Percentiles rank a stretch among this genome's conserved stretches.
phyloP scores from a whole-genome alignment of 345 rosid species.

The Mercurialis annua region DNA sequence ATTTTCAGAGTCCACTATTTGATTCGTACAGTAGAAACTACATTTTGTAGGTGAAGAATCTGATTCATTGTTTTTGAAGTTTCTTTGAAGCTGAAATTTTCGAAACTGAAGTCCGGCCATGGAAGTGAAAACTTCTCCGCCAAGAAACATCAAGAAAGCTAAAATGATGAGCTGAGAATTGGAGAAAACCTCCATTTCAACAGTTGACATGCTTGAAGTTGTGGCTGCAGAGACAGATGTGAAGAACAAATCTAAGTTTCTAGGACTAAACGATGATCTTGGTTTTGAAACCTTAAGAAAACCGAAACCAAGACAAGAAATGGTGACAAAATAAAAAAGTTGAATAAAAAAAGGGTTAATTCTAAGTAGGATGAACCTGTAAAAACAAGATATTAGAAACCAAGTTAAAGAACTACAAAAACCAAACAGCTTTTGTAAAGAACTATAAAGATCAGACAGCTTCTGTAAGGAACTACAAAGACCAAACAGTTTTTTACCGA shows the following conservation, averaged over 20 bases:
- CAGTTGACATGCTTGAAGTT: constrained; percentile 64
- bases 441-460: too few relatives aligned
- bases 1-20: background rate
- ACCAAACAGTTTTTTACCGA: background rate
- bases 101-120: constrained; percentile 31
- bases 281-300: constrained; percentile 21
- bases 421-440: too few relatives aligned
- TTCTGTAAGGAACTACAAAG: constrained; percentile 5
- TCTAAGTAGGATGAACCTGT: background rate
- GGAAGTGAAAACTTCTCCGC: constrained; percentile 52
- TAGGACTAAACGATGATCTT: constrained; percentile 31
- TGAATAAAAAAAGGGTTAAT: constrained; percentile 15
- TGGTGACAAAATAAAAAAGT: constrained; percentile 1
- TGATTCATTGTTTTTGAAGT: background rate
- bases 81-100: background rate
- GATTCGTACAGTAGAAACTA: background rate
- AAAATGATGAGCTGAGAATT: constrained; percentile 53
- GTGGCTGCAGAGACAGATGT: constrained; percentile 68
- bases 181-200: constrained; percentile 84
- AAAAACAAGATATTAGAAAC: background rate
- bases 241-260: constrained; percentile 55
- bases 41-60: too few relatives aligned
- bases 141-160: constrained; percentile 49
- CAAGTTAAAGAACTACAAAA: too few relatives aligned
- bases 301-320: constrained; percentile 8